These are phyloP conservation scores for Cymbopogon citratus DNA, from an alignment of 176 grass and related monocot species.

Conservation along the genomic window DNA sequence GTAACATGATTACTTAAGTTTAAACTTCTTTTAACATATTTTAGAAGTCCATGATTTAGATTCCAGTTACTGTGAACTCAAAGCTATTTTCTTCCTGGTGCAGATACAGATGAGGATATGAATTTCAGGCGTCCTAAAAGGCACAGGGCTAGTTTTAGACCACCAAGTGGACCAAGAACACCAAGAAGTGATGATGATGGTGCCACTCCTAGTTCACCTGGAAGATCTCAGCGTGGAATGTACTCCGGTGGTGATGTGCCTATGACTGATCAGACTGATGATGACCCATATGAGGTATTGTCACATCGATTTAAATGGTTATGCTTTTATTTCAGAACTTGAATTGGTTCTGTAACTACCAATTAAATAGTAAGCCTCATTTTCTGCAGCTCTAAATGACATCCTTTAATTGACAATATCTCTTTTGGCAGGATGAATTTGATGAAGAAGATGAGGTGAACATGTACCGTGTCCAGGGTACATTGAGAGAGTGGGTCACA, in stretches of 20 bases:
- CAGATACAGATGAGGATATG: constrained; percentile 80
- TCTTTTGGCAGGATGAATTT: constrained; percentile 73
- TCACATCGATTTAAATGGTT: constrained; percentile 13
- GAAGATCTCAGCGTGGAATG: constrained; percentile 71
- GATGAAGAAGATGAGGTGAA: constrained; percentile 96
- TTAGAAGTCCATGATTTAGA: background rate
- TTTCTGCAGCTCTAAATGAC: background rate
- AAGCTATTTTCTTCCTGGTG: constrained; percentile 12
- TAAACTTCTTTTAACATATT: background rate
- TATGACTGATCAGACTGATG: constrained; percentile 90
- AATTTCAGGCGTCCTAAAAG: constrained; percentile 84
- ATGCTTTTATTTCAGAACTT: constrained; percentile 17
- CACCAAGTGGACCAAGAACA: constrained; percentile 60
- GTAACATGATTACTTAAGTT: background rate
- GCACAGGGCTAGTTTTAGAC: constrained; percentile 75
- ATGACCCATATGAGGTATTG: constrained; percentile 83
- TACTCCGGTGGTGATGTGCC: constrained; percentile 71
- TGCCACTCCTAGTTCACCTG: constrained; percentile 58
- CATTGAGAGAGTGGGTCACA: constrained; percentile 87
- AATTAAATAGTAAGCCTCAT: background rate
- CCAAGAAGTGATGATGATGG: constrained; percentile 30
- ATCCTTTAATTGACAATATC: background rate
- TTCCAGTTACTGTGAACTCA: background rate
- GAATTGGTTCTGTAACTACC: background rate
- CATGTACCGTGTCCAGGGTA: constrained; percentile 97